phyloP scores from a whole-genome alignment of 371 early-diverging fungal species.

The Blakeslea trispora region DNA sequence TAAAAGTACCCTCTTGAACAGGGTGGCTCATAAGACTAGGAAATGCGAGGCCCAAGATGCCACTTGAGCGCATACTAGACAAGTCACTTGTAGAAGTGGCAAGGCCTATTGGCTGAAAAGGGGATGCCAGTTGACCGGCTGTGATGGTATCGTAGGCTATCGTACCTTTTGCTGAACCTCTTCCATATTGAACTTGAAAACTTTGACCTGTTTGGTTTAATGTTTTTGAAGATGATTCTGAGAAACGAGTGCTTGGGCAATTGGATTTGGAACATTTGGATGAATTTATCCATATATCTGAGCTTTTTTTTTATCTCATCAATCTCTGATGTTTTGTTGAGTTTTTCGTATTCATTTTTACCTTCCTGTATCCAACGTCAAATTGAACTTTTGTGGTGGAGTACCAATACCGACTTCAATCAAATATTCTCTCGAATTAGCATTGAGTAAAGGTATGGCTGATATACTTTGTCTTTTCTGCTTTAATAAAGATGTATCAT shows the following conservation, averaged over 20 bases:
- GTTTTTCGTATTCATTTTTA: constrained; percentile 16
- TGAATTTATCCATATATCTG: constrained; percentile 45
- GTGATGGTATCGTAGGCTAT: constrained; percentile 36
- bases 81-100: constrained; percentile 23
- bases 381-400: constrained; percentile 36
- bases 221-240: constrained; percentile 28
- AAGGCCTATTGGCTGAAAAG: constrained; percentile 34
- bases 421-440: constrained; percentile 32
- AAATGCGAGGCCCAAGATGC: constrained; percentile 47
- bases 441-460: constrained; percentile 29
- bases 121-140: constrained; percentile 22
- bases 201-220: constrained; percentile 20
- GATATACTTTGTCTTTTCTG: constrained; percentile 13
- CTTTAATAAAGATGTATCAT: neutral
- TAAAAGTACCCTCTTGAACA: constrained; percentile 21
- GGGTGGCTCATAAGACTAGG: constrained; percentile 23
- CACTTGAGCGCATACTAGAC: constrained; percentile 24
- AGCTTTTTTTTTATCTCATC: constrained; percentile 12
- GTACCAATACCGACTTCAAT: constrained; percentile 38
- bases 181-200: constrained; percentile 38
- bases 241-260: constrained; percentile 34
- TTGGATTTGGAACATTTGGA: constrained; percentile 25
- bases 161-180: constrained; percentile 41
- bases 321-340: neutral
- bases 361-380: constrained; percentile 51